Base-by-base conservation (phyloP, 2,329 filamentous ascomycete species). In the Penicillium freii region DNA sequence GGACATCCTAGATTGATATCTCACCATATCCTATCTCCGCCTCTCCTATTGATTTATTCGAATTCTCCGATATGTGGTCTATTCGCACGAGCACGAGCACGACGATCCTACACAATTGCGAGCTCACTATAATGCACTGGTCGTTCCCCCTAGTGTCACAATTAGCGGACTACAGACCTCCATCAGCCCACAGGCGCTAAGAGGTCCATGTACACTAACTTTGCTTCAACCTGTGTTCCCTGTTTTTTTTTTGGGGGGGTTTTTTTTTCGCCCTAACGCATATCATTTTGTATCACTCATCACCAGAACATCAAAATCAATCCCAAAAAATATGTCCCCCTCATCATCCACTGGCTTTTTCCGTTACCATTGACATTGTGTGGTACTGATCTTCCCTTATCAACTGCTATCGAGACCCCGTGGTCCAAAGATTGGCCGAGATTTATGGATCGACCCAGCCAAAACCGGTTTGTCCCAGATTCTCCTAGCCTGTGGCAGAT, bases 201-300 rank as follows among this genome's bases (percentile, higher is more conserved):
- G 21, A 45, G 27, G 27, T 31, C 54, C 55, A 38, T 49, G 52
- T 45, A 42, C 57, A 43, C 40, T 54, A 49, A 59, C 58, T 60
- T 48, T 45, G 44, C 40, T 61, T 51, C 52, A 52, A 36, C 46
- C 48, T 55, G 52, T 60, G 29, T 66, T 66, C 59, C 63, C 59
- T 61, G 60, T 65, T 63, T 65, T 33, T 13, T 6, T n/a, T n/a
- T n/a, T n/a, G n/a, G n/a, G n/a, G n/a, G n/a, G n/a, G 2, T 53
- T 61, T 60, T 64, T 63, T 65, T 15, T 13, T 56, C 57, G 49
- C 36, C 58, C 57, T 61, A 59, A 65, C 63, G 63, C 60, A 63
- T 44, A 58, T 51, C 36, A 42, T 23, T 23, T 23, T 57, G 58
- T 66, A 61, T 51, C 45, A 63, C 62, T 23, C n/a, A 29, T 29